Percentiles rank a stretch among this genome's conserved stretches.
Conservation (phyloP, 176 grass and related monocot genomes). For the Juncus effusus region DNA sequence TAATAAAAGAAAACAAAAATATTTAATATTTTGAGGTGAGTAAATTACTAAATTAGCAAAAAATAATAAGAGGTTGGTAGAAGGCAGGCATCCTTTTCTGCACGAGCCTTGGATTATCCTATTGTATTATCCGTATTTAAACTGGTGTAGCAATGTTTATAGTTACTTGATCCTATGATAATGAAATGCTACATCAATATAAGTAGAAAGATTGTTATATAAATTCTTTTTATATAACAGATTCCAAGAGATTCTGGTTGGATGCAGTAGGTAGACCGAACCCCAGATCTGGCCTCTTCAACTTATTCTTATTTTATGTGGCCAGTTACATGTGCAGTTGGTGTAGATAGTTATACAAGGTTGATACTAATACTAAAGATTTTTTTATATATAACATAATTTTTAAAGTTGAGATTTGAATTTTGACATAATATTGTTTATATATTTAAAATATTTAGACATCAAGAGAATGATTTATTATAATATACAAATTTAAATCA, state of each 20-base stretch:
- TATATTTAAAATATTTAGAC: too few relatives aligned
- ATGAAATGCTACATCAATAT: background rate
- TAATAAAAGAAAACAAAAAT: too few relatives aligned
- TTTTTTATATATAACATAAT: too few relatives aligned
- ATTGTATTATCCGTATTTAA: background rate
- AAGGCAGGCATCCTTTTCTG: background rate
- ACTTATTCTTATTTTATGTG: background rate
- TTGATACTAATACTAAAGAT: too few relatives aligned
- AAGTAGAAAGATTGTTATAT: background rate
- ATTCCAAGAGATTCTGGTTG: conserved; percentile 20
- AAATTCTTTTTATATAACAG: background rate
- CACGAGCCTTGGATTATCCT: background rate
- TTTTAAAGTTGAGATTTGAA: too few relatives aligned
- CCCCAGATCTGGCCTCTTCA: background rate
- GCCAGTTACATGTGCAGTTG: background rate
- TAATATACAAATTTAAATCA: too few relatives aligned
- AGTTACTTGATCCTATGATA: too few relatives aligned
- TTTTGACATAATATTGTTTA: too few relatives aligned
- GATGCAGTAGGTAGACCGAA: background rate
- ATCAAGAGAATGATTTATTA: too few relatives aligned
- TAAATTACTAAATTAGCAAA: too few relatives aligned
- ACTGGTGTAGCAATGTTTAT: background rate
- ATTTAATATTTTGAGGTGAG: too few relatives aligned
- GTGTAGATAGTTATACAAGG: background rate
- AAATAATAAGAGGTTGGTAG: background rate